A percentile compares a stretch with the other conserved stretches of the same genome.
phyloP scores from a whole-genome alignment of 1,284 basidiomycete species.

The Apiotrichum sp. region DNA sequence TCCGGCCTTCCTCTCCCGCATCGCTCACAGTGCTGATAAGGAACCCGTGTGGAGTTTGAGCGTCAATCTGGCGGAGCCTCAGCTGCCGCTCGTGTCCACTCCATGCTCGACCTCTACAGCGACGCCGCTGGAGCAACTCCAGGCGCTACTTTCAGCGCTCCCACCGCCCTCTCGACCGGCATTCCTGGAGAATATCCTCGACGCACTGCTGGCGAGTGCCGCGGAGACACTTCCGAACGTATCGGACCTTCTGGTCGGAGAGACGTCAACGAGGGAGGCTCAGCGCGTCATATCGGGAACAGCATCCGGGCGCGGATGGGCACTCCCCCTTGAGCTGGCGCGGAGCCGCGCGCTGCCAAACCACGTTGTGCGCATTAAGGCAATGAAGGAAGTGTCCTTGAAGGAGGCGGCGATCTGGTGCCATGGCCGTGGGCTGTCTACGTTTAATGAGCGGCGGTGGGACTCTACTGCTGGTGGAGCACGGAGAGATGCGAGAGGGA shows the following conservation, averaged over 20 bases:
- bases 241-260: constrained; percentile 73
- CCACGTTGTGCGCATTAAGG: constrained; percentile 58
- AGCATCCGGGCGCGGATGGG: constrained; percentile 71
- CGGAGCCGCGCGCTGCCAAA: constrained; percentile 37
- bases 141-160: constrained; percentile 59
- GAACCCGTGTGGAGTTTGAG: not conserved
- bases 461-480: constrained; percentile 29
- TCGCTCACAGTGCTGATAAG: not conserved
- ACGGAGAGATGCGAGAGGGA: constrained; percentile 50
- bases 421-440: constrained; percentile 40
- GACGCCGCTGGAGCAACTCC: constrained; percentile 53
- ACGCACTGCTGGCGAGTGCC: constrained; percentile 64
- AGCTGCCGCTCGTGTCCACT: constrained; percentile 32
- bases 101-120: constrained; percentile 26
- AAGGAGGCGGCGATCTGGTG: constrained; percentile 59
- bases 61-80: constrained; percentile 24
- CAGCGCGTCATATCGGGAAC: constrained; percentile 69
- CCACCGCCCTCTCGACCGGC: constrained; percentile 71
- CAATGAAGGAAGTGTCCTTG: constrained; percentile 67
- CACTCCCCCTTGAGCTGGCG: constrained; percentile 63
- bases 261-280: constrained; percentile 71
- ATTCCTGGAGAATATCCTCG: constrained; percentile 58
- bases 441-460: constrained; percentile 68
- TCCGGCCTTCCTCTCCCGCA: constrained; percentile 7
- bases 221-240: constrained; percentile 55